Base-by-base conservation (phyloP, 2,329 filamentous ascomycete species). In the Zopfia rhizophila region DNA sequence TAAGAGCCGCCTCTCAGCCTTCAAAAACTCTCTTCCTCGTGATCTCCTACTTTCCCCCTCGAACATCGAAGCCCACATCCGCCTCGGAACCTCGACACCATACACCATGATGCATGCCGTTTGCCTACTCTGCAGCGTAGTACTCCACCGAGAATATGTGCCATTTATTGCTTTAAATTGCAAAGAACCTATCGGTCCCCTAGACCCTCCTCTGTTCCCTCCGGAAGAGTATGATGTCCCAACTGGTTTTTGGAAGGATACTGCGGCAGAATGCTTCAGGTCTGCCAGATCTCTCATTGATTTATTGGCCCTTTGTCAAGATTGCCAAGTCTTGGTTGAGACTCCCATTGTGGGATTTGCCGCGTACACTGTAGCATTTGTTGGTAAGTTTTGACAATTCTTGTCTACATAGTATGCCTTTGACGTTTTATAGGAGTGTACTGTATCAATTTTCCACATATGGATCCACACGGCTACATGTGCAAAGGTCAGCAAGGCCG, bases 21-120 rank as follows among this genome's bases (percentile, higher is more conserved):
- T 88, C 60, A 81, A 81, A 54, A 68, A 69, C 51, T 72, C 63
- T 7, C 74, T 89, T 0, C 85, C 85, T 0, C 70, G 73, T 14
- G 76, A 80, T 5, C 82, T 87, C 32, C 80, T 75, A 2, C 78
- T 87, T 38, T 86, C 80, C 1, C 72, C 78, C 5, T 77, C 78
- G 28, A 89, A 89, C 62, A 85, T 85, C 30, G 81, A 83, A 56
- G 83, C 82, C 17, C 86, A 89, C 58, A 84, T 88, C 56, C 83
- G 82, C 49, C 79, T 83, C 42, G 79, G 83, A 29, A 83, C 82
- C 2, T 83, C 83, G 1, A 85, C 84, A 32, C 79, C 82, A 6
- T 90, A 87, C 60, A 81, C 85, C 7, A 78, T 87, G 3, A 72
- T 90, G 42, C 87, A 90, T 58, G 84, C 85, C 56, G 78, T 89